Conservation (phyloP, 768 basidiomycete genomes). For the Lyophyllum shimeji region DNA sequence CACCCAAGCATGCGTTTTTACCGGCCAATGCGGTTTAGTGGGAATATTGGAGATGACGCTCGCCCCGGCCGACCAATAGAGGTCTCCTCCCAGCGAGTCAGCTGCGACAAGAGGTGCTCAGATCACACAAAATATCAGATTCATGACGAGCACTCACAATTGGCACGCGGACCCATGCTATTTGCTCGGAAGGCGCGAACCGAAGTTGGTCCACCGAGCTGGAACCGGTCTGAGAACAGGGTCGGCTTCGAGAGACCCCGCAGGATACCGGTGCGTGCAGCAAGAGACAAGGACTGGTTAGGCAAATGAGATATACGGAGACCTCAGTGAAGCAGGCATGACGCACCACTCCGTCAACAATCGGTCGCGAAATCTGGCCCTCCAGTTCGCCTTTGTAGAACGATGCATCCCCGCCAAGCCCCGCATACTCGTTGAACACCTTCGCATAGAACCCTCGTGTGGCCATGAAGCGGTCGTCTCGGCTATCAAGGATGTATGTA, state of each 20-base stretch:
- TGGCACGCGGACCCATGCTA: constrained; percentile 76
- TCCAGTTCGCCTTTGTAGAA: constrained; percentile 77
- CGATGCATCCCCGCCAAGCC: constrained; percentile 76
- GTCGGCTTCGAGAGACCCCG: constrained; percentile 54
- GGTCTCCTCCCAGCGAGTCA: constrained; percentile 84
- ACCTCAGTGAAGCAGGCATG: neutral
- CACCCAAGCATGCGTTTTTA: constrained; percentile 77
- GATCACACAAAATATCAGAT: neutral
- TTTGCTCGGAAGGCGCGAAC: constrained; percentile 77
- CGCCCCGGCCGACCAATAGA: constrained; percentile 76
- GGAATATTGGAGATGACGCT: constrained; percentile 79
- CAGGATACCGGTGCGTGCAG: constrained; percentile 70
- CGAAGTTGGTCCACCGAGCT: constrained; percentile 88
- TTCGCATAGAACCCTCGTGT: constrained; percentile 65
- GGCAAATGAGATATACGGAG: neutral
- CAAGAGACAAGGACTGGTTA: constrained; percentile 71
- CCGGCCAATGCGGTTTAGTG: constrained; percentile 74
- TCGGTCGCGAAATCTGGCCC: constrained; percentile 56
- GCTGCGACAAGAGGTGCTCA: constrained; percentile 36
- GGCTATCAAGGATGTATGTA: constrained; percentile 70
- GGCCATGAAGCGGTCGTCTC: constrained; percentile 67
- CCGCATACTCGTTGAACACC: constrained; percentile 69
- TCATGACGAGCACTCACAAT: constrained; percentile 42
- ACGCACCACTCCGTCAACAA: constrained; percentile 62
- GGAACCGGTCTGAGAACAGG: constrained; percentile 84